phyloP scores from a whole-genome alignment of 345 rosid genomes.

The Angophora floribunda region DNA sequence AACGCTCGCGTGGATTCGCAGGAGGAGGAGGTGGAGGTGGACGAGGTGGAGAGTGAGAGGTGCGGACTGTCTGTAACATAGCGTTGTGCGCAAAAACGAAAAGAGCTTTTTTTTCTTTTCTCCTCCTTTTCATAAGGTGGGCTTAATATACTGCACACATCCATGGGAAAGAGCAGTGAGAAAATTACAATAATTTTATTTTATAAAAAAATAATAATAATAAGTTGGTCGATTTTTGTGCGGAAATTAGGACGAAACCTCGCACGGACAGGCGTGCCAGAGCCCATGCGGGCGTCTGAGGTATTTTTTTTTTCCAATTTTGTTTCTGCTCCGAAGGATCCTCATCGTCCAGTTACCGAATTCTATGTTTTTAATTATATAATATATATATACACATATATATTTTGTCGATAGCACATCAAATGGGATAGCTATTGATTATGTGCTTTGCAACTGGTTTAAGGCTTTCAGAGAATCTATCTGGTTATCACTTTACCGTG shows the following conservation, averaged over 20 bases:
- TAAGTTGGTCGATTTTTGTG: neutral
- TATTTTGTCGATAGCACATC: too few species aligned
- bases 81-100: neutral
- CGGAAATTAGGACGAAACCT: neutral
- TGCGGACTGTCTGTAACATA: neutral
- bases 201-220: neutral
- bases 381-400: too few species aligned
- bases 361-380: neutral
- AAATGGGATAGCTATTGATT: neutral
- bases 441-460: fast-evolving
- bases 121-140: neutral
- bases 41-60: neutral
- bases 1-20: neutral
- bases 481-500: fast-evolving
- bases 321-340: neutral
- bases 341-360: neutral
- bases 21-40: neutral
- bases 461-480: neutral
- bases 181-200: neutral
- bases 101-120: neutral
- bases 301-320: neutral
- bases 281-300: neutral
- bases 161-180: neutral
- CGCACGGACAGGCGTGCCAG: neutral
- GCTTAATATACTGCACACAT: neutral